Conservation (phyloP, 2,329 filamentous ascomycete species). For the Tolypocladium ovalisporum region DNA sequence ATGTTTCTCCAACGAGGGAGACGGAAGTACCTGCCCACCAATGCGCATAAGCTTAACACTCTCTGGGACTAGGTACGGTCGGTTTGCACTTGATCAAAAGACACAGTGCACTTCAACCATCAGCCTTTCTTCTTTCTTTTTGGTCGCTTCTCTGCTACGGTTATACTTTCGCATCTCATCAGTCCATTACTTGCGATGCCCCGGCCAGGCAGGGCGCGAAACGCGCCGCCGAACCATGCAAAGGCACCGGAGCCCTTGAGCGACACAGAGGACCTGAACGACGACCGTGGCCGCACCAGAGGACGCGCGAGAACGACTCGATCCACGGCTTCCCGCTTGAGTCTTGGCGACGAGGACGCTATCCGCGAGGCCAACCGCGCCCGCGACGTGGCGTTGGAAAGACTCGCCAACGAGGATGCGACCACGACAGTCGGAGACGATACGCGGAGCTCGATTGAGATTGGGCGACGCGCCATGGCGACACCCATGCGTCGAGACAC, state of each 20-base stretch:
- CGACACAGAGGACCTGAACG: constrained; percentile 5
- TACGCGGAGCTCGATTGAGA: constrained; percentile 23
- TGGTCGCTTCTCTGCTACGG: too few species aligned
- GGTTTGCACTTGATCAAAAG: neutral
- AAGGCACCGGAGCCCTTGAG: neutral
- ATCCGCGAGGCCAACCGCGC: constrained; percentile 14
- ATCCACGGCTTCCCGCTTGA: constrained; percentile 6
- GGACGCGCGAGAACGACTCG: constrained; percentile 9
- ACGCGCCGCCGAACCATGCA: constrained; percentile 1
- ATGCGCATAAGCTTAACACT: neutral
- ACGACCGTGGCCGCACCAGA: constrained; percentile 14
- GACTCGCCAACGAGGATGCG: constrained; percentile 22
- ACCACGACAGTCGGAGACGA: constrained; percentile 15
- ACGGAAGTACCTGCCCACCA: constrained; percentile 3
- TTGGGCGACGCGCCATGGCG: constrained; percentile 22
- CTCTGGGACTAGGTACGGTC: neutral
- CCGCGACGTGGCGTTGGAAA: constrained; percentile 25
- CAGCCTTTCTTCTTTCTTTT: too few species aligned
- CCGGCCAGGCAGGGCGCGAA: constrained; percentile 7
- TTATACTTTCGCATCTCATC: too few species aligned
- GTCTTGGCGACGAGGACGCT: constrained; percentile 14
- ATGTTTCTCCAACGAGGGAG: constrained; percentile 10
- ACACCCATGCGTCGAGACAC: constrained; percentile 28
- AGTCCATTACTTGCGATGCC: constrained; percentile 5
- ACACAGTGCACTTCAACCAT: neutral